Percentiles rank a stretch among this genome's conserved stretches.
These are phyloP conservation scores for Silene uniflora DNA, from an alignment of 148 eudicot species.

Conservation along the genomic window DNA sequence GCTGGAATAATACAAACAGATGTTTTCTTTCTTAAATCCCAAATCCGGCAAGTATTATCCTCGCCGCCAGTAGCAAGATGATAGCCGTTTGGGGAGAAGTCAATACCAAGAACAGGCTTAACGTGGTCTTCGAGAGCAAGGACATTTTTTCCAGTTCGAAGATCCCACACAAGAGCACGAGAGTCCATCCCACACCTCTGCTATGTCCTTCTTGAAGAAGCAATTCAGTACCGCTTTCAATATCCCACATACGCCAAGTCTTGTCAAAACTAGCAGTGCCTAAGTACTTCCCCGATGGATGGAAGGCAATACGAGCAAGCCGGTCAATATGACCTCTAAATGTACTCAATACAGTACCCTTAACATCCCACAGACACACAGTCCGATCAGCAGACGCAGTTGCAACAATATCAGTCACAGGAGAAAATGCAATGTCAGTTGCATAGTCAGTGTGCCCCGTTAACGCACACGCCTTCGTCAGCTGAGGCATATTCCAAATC, in stretches of 20 bases:
- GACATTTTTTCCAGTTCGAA: conserved; percentile 83
- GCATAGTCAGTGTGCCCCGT: conserved; percentile 88
- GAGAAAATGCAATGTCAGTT: conserved; percentile 84
- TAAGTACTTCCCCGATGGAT: conserved; percentile 90
- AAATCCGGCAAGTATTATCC: conserved; percentile 87
- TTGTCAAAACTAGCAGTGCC: conserved; percentile 96
- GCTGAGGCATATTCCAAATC: too few relatives aligned
- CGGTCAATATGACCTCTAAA: conserved; percentile 92
- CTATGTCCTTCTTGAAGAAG: conserved; percentile 98
- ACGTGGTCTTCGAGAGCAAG: conserved; percentile 94
- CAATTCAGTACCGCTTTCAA: conserved; percentile 75
- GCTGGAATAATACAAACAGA: conserved; percentile 81
- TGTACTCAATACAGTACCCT: conserved; percentile 38
- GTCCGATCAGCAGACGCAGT: conserved; percentile 94
- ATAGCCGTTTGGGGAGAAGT: conserved; percentile 92
- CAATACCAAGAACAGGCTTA: conserved; percentile 69
- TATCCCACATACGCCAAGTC: conserved; percentile 96
- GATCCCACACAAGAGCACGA: conserved; percentile 94
- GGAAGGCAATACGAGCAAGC: conserved; percentile 67
- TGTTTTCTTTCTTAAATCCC: conserved; percentile 86
- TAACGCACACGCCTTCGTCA: conserved; percentile 47
- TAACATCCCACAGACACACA: conserved; percentile 66
- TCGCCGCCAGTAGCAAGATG: conserved; percentile 88
- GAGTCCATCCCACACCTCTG: conserved; percentile 81
- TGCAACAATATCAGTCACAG: conserved; percentile 52